Evolutionary conservation across 2,329 filamentous ascomycete genomes (phyloP).

Genomic region (Diaporthe vexans): DNA sequence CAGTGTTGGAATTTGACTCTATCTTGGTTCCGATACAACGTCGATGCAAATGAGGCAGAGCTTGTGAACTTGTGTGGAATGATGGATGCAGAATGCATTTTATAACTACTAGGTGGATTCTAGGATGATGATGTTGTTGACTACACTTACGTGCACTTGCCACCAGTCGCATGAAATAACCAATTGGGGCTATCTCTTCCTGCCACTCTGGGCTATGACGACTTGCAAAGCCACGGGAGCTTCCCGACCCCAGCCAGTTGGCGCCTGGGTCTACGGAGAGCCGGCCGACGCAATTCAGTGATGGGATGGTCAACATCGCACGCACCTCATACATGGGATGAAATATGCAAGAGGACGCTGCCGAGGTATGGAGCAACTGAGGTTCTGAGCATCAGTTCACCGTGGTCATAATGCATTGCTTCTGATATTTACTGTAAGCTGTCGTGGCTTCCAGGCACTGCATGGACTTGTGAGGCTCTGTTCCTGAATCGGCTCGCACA

Average conservation of each 20-base stretch:
- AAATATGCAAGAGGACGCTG: conserved; percentile 6
- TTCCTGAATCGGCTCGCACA: too few relatives aligned
- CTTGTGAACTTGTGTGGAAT: too few relatives aligned
- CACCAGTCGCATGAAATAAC: conserved; percentile 27
- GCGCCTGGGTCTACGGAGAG: not conserved
- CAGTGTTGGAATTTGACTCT: not conserved
- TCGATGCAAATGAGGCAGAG: not conserved
- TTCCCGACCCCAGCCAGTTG: not conserved
- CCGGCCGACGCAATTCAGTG: not conserved
- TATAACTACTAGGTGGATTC: too few relatives aligned
- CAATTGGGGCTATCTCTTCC: not conserved
- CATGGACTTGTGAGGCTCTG: not conserved
- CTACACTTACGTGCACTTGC: not conserved
- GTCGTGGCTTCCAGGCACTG: too few relatives aligned
- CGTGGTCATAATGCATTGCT: not conserved
- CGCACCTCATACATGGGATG: not conserved
- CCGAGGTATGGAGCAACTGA: not conserved
- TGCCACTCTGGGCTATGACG: conserved; percentile 11
- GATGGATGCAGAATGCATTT: too few relatives aligned
- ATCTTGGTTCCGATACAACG: not conserved
- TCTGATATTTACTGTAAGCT: not conserved
- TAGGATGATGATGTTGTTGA: not conserved
- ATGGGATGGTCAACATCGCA: conserved; percentile 1
- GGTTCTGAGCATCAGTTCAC: not conserved
- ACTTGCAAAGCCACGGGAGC: conserved; percentile 1